Evolutionary conservation across 1,284 basidiomycete genomes (phyloP).

Genomic region (Cryptococcus wingfieldii): DNA sequence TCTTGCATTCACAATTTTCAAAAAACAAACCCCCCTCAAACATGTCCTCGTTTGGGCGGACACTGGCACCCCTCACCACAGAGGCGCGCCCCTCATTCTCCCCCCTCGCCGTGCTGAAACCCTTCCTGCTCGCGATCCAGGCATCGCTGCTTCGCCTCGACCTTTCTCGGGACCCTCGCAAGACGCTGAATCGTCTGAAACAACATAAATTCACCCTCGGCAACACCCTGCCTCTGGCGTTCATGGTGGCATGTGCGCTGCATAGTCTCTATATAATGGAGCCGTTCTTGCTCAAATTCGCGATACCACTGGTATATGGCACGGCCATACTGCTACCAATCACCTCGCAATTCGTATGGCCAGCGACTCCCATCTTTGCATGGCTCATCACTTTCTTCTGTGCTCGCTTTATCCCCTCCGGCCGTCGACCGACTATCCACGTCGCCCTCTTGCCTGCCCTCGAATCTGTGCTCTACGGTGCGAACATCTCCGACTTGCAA

Average conservation of each 20-base stretch:
- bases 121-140: constrained; percentile 37
- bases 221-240: constrained; percentile 60
- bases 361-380: constrained; percentile 77
- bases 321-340: constrained; percentile 73
- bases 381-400: constrained; percentile 84
- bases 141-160: constrained; percentile 58
- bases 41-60: no score
- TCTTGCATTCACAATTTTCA: no score
- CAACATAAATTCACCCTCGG: constrained; percentile 59
- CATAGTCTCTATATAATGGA: constrained; percentile 77
- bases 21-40: no score
- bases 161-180: constrained; percentile 66
- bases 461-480: constrained; percentile 90
- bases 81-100: background rate
- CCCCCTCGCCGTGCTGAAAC: constrained; percentile 14
- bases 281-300: constrained; percentile 67
- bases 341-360: constrained; percentile 88
- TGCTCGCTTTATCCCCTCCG: constrained; percentile 74
- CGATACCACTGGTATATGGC: constrained; percentile 70
- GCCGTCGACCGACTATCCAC: constrained; percentile 74
- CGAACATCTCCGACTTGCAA: constrained; percentile 93
- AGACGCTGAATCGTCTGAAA: constrained; percentile 62
- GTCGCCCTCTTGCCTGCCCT: constrained; percentile 90
- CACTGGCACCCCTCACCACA: no score
- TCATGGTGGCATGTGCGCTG: constrained; percentile 58